phyloP scores from a whole-genome alignment of 1,284 basidiomycete genomes.

The Marasmius tenuissimus region DNA sequence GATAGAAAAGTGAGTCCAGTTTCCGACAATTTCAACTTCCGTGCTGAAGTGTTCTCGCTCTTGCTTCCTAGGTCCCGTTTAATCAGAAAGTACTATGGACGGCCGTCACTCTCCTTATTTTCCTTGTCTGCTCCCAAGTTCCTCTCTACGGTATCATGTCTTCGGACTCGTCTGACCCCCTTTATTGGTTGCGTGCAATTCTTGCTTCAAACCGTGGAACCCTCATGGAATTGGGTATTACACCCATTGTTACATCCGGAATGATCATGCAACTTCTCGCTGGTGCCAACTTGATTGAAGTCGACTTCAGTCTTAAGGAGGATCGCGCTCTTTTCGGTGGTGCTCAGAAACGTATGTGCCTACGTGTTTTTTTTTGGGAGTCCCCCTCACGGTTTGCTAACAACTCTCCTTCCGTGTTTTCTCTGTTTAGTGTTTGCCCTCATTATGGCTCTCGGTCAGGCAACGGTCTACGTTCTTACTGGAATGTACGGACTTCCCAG shows the following conservation, averaged over 20 bases:
- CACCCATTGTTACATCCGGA: slow-evolving; percentile 94
- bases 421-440: slow-evolving; percentile 83
- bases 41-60: slow-evolving; percentile 1
- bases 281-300: slow-evolving; percentile 95
- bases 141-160: slow-evolving; percentile 98
- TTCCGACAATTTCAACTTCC: slow-evolving; percentile 3
- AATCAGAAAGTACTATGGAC: slow-evolving; percentile 98
- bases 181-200: slow-evolving; percentile 99
- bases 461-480: slow-evolving; percentile 96
- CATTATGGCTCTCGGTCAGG: slow-evolving; percentile 95
- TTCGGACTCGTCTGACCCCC: slow-evolving; percentile 95
- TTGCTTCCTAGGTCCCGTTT: slow-evolving; percentile 75
- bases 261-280: slow-evolving; percentile 99
- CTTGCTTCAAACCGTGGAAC: slow-evolving; percentile 98
- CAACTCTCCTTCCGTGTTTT: neutral
- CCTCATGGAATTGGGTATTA: slow-evolving; percentile 98
- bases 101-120: slow-evolving; percentile 94
- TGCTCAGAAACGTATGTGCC: slow-evolving; percentile 89
- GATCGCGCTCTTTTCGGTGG: slow-evolving; percentile 95
- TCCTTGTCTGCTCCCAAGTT: slow-evolving; percentile 96
- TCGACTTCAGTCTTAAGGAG: slow-evolving; percentile 97
- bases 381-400: neutral
- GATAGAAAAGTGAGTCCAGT: slow-evolving; percentile 78
- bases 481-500: slow-evolving; percentile 95
- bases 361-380: neutral